Conservation (phyloP, 2,329 filamentous ascomycete genomes). For the Cladosporium sp. region DNA sequence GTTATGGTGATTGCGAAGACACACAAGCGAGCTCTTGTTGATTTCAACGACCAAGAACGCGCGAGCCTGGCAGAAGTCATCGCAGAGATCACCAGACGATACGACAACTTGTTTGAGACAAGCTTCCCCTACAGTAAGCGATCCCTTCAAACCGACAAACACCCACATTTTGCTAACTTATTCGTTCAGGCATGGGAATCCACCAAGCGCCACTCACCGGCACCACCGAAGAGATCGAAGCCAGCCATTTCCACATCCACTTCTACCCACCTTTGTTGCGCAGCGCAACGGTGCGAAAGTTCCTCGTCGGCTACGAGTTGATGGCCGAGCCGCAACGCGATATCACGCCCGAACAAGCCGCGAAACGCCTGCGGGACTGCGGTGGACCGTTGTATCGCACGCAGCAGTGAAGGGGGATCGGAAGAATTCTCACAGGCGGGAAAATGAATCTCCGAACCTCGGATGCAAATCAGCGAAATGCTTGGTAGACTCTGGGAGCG, state of each 20-base stretch:
- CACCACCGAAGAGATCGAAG: slow-evolving; percentile 75
- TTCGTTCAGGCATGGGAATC: slow-evolving; percentile 69
- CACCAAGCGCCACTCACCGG: slow-evolving; percentile 90
- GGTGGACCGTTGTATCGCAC: slow-evolving; percentile 80
- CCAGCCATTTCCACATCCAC: slow-evolving; percentile 91
- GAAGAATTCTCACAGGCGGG: neutral
- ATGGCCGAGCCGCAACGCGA: slow-evolving; percentile 97
- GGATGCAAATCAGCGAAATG: too few relatives aligned
- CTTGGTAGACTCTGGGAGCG: too few relatives aligned
- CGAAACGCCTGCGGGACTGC: slow-evolving; percentile 69
- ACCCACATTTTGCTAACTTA: slow-evolving; percentile 19
- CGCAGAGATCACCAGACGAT: slow-evolving; percentile 81
- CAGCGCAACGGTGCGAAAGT: slow-evolving; percentile 92
- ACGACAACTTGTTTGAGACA: slow-evolving; percentile 96
- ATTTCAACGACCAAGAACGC: slow-evolving; percentile 69
- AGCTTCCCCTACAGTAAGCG: slow-evolving; percentile 84
- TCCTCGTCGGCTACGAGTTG: slow-evolving; percentile 93
- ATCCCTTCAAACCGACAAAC: neutral
- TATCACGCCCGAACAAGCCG: slow-evolving; percentile 95
- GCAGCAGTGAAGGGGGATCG: neutral
- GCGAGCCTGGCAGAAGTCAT: slow-evolving; percentile 75
- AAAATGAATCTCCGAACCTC: neutral
- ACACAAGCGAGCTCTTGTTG: slow-evolving; percentile 80
- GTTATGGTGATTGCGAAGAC: slow-evolving; percentile 81
- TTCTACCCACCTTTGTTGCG: slow-evolving; percentile 93